Evolutionary conservation across 345 rosid species (phyloP).

Genomic region (Mangifera indica): DNA sequence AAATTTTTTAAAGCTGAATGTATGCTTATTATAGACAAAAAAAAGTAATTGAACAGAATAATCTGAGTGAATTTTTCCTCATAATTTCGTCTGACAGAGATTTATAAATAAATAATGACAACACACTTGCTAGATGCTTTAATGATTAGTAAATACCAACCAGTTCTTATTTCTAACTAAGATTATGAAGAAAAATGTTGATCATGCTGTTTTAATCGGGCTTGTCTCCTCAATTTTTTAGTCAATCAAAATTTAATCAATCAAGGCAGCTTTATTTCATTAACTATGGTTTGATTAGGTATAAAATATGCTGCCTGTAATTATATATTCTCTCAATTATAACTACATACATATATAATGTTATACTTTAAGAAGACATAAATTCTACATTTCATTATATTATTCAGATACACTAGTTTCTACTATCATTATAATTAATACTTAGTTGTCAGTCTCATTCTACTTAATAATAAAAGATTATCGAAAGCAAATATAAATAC

Average conservation of each 20-base stretch:
- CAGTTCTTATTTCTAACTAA: not conserved
- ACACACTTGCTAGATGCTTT: constrained; percentile 31
- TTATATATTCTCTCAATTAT: constrained; percentile 12
- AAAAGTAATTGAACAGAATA: not conserved
- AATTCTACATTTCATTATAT: constrained; percentile 15
- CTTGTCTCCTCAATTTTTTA: too few relatives aligned
- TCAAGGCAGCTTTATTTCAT: not conserved
- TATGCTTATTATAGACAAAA: not conserved
- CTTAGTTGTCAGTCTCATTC: too few relatives aligned
- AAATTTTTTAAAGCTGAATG: not conserved
- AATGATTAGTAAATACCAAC: constrained; percentile 31
- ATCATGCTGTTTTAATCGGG: not conserved
- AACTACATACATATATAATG: not conserved
- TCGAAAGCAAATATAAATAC: too few relatives aligned
- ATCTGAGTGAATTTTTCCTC: constrained; percentile 23
- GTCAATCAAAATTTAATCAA: not conserved
- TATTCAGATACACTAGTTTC: constrained; percentile 7
- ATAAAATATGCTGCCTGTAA: constrained; percentile 8
- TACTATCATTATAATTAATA: constrained; percentile 12
- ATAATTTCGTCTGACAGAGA: constrained; percentile 32
- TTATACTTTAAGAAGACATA: constrained; percentile 24
- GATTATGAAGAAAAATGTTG: not conserved
- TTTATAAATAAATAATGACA: constrained; percentile 29
- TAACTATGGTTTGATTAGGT: not conserved
- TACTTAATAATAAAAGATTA: too few relatives aligned